Evolutionary conservation across 2,329 filamentous ascomycete species (phyloP).

Genomic region (Lizonia empirigonia): DNA sequence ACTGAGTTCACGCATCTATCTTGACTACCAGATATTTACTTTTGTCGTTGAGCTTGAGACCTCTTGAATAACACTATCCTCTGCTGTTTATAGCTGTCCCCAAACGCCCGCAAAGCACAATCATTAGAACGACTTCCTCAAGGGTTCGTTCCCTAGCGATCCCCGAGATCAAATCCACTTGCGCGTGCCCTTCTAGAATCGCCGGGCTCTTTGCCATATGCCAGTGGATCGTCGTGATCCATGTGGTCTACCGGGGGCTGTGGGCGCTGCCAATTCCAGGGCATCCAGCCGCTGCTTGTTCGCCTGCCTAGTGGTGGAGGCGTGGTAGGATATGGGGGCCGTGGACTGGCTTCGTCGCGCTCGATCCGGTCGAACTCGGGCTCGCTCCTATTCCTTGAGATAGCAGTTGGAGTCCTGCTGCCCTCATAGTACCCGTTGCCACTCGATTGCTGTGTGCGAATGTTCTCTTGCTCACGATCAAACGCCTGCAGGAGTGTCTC

Average conservation of each 20-base stretch:
- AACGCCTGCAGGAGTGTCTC: conserved; percentile 76
- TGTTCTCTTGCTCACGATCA: conserved; percentile 74
- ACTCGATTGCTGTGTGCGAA: conserved; percentile 51
- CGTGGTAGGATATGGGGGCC: conserved; percentile 47
- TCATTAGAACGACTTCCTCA: conserved; percentile 7
- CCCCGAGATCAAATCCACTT: conserved; percentile 41
- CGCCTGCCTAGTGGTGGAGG: conserved; percentile 39
- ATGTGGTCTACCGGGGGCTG: conserved; percentile 20
- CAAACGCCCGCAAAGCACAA: conserved; percentile 20
- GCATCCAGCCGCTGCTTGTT: conserved; percentile 54
- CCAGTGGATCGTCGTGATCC: conserved; percentile 39
- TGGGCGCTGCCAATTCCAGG: conserved; percentile 54
- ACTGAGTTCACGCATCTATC: neutral
- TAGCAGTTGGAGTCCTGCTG: conserved; percentile 21
- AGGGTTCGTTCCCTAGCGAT: conserved; percentile 31
- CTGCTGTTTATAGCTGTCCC: neutral
- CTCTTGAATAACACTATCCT: conserved; percentile 7
- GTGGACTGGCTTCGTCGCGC: conserved; percentile 61
- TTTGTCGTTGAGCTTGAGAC: conserved; percentile 9
- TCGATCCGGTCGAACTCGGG: conserved; percentile 90
- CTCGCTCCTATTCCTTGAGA: conserved; percentile 84
- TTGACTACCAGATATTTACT: conserved; percentile 5
- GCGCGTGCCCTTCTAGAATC: conserved; percentile 32
- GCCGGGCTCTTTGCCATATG: conserved; percentile 41
- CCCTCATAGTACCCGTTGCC: conserved; percentile 55